Conservation (phyloP, 2,329 filamentous ascomycete genomes). For the Colletotrichum tamarilloi region DNA sequence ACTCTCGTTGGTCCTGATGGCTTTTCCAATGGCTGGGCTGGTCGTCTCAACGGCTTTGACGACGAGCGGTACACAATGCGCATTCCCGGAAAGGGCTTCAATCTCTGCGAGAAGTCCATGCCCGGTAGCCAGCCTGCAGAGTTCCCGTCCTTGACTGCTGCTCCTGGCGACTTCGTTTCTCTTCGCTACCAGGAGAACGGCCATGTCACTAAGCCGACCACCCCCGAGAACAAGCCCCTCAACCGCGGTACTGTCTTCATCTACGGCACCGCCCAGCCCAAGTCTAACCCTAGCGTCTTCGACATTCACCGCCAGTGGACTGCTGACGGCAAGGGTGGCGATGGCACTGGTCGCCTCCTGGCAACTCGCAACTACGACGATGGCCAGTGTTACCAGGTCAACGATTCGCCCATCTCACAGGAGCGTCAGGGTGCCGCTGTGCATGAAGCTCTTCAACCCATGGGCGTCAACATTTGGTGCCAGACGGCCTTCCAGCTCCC, state of each 20-base stretch:
- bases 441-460: conserved; percentile 59
- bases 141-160: conserved; percentile 71
- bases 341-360: conserved; percentile 80
- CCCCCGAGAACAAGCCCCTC: conserved; percentile 67
- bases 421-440: conserved; percentile 68
- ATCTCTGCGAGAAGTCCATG: conserved; percentile 17
- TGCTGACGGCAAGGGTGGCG: conserved; percentile 80
- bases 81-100: conserved; percentile 63
- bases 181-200: conserved; percentile 80
- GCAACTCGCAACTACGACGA: conserved; percentile 88
- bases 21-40: conserved; percentile 77
- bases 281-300: conserved; percentile 57
- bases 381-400: conserved; percentile 87
- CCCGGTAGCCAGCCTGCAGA: conserved; percentile 36
- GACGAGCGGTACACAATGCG: conserved; percentile 72
- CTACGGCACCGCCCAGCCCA: conserved; percentile 75
- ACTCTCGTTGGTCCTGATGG: conserved; percentile 77
- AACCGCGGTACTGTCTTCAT: conserved; percentile 80
- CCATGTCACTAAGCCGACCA: conserved; percentile 72
- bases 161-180: conserved; percentile 72
- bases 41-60: conserved; percentile 66
- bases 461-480: conserved; percentile 76
- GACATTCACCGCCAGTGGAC: conserved; percentile 86
- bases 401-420: conserved; percentile 66
- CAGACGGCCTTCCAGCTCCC: conserved; percentile 86